phyloP scores from a whole-genome alignment of 2,329 filamentous ascomycete genomes.

The Epichloe elymi region DNA sequence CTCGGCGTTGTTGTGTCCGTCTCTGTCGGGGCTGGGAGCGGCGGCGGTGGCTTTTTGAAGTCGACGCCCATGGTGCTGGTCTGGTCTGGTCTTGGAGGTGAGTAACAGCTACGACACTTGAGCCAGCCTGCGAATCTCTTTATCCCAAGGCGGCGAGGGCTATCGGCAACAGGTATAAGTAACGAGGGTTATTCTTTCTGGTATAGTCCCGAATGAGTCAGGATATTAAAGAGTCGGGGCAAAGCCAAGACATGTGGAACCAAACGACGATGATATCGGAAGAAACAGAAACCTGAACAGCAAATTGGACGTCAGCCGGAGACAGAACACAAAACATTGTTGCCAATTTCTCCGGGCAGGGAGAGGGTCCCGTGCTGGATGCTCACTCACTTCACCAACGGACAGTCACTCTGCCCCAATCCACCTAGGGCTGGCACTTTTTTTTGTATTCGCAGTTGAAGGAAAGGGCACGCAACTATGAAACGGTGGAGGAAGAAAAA shows the following conservation, averaged over 20 bases:
- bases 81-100: constrained; percentile 7
- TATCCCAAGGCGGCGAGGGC: background rate
- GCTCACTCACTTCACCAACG: background rate
- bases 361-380: background rate
- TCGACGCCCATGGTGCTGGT: constrained; percentile 40
- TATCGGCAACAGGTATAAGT: background rate
- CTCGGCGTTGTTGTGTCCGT: constrained; percentile 51
- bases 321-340: background rate
- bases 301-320: constrained; percentile 2
- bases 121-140: background rate
- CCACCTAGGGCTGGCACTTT: background rate
- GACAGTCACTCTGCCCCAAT: background rate
- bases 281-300: background rate
- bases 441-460: background rate
- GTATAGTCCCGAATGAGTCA: background rate
- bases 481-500: background rate
- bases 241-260: constrained; percentile 18
- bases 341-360: background rate
- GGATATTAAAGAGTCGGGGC: constrained; percentile 9
- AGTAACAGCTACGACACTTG: constrained; percentile 1
- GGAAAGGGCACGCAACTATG: background rate
- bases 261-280: constrained; percentile 7
- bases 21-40: constrained; percentile 68
- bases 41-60: constrained; percentile 42
- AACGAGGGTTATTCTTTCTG: background rate